Evolutionary conservation across 1,284 basidiomycete species (phyloP), one percentile per base, ranked within the genome.

Genomic region (Ceratobasidium sp.): DNA sequence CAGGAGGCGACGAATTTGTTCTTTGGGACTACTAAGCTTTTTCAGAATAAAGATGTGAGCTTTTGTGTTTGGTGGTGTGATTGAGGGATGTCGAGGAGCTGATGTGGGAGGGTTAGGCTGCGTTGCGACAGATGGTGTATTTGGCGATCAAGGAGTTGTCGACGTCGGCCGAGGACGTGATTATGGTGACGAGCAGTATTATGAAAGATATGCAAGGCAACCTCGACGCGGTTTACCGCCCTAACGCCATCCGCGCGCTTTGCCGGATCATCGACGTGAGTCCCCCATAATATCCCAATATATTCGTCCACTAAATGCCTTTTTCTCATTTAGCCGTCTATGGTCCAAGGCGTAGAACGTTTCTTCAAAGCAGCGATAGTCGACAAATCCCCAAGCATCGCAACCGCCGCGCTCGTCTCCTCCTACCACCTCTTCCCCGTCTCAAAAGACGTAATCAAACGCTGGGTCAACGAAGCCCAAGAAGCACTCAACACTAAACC

Each of bases 161-260:
- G 36, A 92, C 90, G 54, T 93, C 94, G n/a, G 96, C 98, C 22
- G 96, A 99, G 84, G 98, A 99, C 87, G 95, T 99, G 48, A 98
- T 99, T 81, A 99, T 99, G 96, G 97, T 99, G 79, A 99, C 98
- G 6, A 96, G 94, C 81, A 98, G 96, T 81, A 99, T 99, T 84
- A 99, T 99, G 97, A 99, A 99, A 87, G 97, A 99, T 82, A 99
- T 99, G 95, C 97, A 99, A 82, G 94, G 97, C 66, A 99, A 99
- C 82, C 93, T 96, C 66, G 98, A 99, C 83, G 97, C 99, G 81
- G 96, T 99, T 79, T 99, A 99, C 85, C 89, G 98, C 75, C 95
- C 98, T 50, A 99, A 99, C 83, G 94, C 98, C 41, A 99, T 99
- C 79, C 91, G 98, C 79, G 96, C 97, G 4, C 88, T 99, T 19